These are phyloP conservation scores for Pistacia integerrima DNA, from an alignment of 345 rosid genomes.

Conservation along the genomic window DNA sequence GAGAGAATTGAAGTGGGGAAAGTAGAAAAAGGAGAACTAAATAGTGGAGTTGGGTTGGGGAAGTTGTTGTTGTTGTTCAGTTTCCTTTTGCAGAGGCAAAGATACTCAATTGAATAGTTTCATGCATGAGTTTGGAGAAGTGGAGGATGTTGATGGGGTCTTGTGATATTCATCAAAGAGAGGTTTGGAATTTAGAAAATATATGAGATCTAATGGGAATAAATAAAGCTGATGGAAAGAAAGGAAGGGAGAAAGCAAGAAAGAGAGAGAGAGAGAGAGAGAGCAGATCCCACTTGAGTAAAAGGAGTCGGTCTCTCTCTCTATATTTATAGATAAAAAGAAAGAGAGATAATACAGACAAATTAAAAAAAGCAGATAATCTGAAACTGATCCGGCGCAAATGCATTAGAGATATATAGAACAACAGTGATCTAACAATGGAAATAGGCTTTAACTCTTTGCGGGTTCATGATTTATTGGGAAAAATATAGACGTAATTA, in stretches of 20 bases:
- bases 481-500: no score
- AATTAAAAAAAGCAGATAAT: conserved; percentile 21
- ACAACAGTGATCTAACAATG: not conserved
- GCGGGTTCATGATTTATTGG: no score
- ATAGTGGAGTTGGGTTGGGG: conserved; percentile 1
- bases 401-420: not conserved
- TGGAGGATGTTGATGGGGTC: conserved; percentile 31
- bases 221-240: conserved; percentile 15
- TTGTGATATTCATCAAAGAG: conserved; percentile 66
- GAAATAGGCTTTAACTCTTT: no score
- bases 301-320: not conserved
- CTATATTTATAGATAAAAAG: no score
- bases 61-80: conserved; percentile 14
- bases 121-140: conserved; percentile 50
- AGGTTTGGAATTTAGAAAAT: conserved; percentile 5
- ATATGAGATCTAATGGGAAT: conserved; percentile 34
- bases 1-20: not conserved
- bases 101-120: conserved; percentile 53
- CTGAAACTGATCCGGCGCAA: conserved; percentile 29
- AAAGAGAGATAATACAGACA: conserved; percentile 22
- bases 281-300: conserved; percentile 12
- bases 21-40: not conserved
- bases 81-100: conserved; percentile 51
- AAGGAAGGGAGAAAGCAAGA: conserved; percentile 14
- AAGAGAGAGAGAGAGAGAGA: not conserved